A percentile compares a stretch with the other conserved stretches of the same genome.
These are phyloP conservation scores for Cercospora zeina DNA, from an alignment of 2,329 filamentous ascomycete genomes.

Conservation along the genomic window DNA sequence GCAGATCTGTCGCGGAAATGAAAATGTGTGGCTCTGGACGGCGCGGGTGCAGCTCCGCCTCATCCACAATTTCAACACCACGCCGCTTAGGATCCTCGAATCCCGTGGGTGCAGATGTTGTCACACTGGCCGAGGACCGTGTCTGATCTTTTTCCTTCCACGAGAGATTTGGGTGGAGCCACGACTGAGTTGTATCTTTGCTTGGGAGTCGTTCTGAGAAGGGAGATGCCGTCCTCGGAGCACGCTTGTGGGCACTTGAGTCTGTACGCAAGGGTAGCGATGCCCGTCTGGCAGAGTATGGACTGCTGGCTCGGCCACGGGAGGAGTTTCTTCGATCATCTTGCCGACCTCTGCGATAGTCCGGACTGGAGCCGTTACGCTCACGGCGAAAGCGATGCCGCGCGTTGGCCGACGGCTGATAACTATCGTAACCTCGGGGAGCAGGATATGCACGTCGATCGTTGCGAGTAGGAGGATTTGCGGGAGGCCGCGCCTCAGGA, in stretches of 20 bases:
- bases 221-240: background rate
- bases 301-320: background rate
- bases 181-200: background rate
- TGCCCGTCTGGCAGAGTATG: background rate
- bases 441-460: background rate
- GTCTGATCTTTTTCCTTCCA: background rate
- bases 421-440: background rate
- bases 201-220: background rate
- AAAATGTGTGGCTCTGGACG: conserved; percentile 11
- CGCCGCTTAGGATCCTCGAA: background rate
- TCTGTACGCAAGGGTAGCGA: background rate
- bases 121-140: background rate
- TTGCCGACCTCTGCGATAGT: background rate
- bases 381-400: conserved; percentile 11
- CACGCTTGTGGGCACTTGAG: background rate
- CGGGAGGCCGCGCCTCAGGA: background rate
- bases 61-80: background rate
- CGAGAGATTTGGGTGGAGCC: background rate
- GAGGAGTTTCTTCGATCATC: background rate
- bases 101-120: background rate
- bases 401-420: background rate
- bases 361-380: background rate
- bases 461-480: background rate
- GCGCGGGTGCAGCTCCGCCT: background rate
- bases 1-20: conserved; percentile 1